phyloP scores from a whole-genome alignment of 768 basidiomycete genomes.

The Vishniacozyma victoriae region DNA sequence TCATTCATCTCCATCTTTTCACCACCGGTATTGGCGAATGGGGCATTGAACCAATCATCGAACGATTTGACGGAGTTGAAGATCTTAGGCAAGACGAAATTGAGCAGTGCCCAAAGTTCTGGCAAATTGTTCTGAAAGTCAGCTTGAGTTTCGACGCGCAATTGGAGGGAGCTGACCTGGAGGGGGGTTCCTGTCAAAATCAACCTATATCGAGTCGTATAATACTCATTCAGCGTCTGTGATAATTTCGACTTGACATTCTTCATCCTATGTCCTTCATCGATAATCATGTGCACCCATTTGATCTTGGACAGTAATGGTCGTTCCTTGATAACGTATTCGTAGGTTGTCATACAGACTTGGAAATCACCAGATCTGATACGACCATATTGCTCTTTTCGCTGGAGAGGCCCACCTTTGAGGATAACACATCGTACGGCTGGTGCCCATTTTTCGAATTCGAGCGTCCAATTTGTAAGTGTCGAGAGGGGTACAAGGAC shows the following conservation, averaged over 20 bases:
- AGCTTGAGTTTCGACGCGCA: constrained; percentile 29
- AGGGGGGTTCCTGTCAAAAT: constrained; percentile 93
- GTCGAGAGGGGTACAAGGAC: constrained; percentile 94
- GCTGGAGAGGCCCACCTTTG: constrained; percentile 82
- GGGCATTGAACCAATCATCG: constrained; percentile 99
- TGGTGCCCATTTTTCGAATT: constrained; percentile 97
- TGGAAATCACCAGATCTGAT: constrained; percentile 73
- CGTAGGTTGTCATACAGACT: constrained; percentile 88
- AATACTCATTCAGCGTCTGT: constrained; percentile 84
- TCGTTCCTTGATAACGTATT: constrained; percentile 97
- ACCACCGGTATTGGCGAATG: constrained; percentile 90
- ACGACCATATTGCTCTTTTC: constrained; percentile 69
- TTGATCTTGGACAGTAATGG: constrained; percentile 80
- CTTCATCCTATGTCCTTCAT: constrained; percentile 98
- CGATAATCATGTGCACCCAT: constrained; percentile 97
- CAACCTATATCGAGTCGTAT: constrained; percentile 85
- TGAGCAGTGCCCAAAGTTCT: constrained; percentile 51
- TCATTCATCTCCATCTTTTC: constrained; percentile 99
- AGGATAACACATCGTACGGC: constrained; percentile 71
- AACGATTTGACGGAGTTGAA: constrained; percentile 99
- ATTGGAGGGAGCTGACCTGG: constrained; percentile 50
- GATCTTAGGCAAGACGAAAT: constrained; percentile 67
- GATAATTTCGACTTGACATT: constrained; percentile 84
- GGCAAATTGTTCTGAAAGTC: constrained; percentile 44
- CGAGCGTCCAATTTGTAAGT: constrained; percentile 94